Conservation (phyloP, 345 rosid species). For the Corymbia maculata region DNA sequence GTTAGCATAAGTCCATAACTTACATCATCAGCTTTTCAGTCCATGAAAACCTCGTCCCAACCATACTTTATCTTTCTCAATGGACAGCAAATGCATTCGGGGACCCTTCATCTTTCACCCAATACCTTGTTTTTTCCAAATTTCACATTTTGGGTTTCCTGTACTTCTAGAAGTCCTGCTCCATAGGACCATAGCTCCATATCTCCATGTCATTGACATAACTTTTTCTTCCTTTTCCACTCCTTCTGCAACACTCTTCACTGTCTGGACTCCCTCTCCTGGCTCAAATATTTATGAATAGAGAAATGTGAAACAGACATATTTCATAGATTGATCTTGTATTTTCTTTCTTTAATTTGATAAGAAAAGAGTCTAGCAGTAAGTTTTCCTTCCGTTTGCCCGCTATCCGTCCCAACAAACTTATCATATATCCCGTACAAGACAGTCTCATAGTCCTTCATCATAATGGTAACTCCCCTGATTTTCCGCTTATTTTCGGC, state of each 20-base stretch:
- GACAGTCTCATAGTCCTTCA: not conserved
- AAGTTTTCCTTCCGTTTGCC: not conserved
- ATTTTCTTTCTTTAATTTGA: not conserved
- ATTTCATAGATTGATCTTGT: not conserved
- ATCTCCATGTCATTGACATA: too few species aligned
- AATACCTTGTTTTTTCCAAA: not conserved
- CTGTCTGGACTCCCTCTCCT: not conserved
- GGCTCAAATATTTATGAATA: not conserved
- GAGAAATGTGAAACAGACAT: not conserved
- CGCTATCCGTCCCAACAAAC: not conserved
- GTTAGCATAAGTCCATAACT: not conserved
- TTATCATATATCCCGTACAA: not conserved
- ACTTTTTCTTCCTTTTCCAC: not conserved
- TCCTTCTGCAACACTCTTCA: not conserved
- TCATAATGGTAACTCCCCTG: not conserved
- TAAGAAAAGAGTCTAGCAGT: not conserved
- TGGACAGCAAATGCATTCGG: not conserved
- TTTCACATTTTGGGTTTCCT: not conserved
- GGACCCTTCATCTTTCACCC: not conserved
- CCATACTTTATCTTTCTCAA: constrained; percentile 4
- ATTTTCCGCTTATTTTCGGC: not conserved
- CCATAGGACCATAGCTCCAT: not conserved
- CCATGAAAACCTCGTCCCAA: constrained; percentile 34
- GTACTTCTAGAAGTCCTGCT: not conserved
- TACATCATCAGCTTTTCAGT: not conserved